Percentiles rank a stretch among this genome's conserved stretches.
phyloP scores from a whole-genome alignment of 257 asterid species.

The Cruciata laevipes region DNA sequence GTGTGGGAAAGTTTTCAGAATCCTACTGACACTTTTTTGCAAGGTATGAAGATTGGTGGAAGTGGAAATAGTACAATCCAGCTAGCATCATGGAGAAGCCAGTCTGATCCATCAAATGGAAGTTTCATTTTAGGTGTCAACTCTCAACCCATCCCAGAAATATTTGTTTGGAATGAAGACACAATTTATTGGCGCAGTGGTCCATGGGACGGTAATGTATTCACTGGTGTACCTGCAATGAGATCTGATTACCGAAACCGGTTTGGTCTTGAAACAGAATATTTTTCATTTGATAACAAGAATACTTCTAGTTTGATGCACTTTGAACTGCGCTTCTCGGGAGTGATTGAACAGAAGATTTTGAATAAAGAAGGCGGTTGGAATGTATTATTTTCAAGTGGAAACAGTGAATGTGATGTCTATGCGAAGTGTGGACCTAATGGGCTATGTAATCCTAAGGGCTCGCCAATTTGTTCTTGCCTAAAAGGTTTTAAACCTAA shows the following conservation, averaged over 20 bases:
- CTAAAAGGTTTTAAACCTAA: slow-evolving; percentile 43
- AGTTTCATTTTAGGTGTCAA: slow-evolving; percentile 28
- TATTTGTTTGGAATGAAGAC: slow-evolving; percentile 28
- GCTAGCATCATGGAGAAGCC: slow-evolving; percentile 33
- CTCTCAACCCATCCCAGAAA: slow-evolving; percentile 27
- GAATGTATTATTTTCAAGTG: slow-evolving; percentile 4
- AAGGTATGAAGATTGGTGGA: slow-evolving; percentile 26
- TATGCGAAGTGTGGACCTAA: slow-evolving; percentile 44
- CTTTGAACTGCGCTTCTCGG: slow-evolving; percentile 14
- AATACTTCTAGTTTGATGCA: neutral
- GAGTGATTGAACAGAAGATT: slow-evolving; percentile 6
- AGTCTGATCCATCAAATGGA: slow-evolving; percentile 37
- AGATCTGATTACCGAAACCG: neutral
- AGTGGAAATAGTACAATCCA: slow-evolving; percentile 10
- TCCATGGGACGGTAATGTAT: slow-evolving; percentile 22
- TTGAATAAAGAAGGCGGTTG: slow-evolving; percentile 8
- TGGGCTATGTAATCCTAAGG: slow-evolving; percentile 38
- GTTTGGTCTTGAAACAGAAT: neutral
- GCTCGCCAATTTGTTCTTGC: slow-evolving; percentile 41
- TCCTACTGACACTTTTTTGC: slow-evolving; percentile 21
- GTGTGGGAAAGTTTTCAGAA: slow-evolving; percentile 40
- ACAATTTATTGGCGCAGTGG: slow-evolving; percentile 32
- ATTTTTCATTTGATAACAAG: neutral
- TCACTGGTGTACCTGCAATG: slow-evolving; percentile 12
- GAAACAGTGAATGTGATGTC: slow-evolving; percentile 2